Evolutionary conservation across 2,329 filamentous ascomycete species (phyloP), one percentile per base, ranked within the genome.

Genomic region (Knoxdaviesia proteae): DNA sequence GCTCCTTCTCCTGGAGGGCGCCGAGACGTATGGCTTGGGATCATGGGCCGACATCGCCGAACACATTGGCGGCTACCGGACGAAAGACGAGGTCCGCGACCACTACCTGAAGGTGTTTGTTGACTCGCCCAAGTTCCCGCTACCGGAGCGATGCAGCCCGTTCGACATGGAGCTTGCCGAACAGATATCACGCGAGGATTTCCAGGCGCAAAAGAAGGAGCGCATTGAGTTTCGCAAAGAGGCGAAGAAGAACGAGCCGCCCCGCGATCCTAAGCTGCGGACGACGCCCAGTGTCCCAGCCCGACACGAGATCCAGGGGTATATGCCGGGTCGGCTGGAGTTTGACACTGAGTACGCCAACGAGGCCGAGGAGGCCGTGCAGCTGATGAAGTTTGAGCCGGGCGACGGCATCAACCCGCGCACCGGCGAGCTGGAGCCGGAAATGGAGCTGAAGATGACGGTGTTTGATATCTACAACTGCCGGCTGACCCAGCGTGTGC

Each of bases 401-500:
- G 90, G 90, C 31, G 88, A 94, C 60, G 90, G 90, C 45, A 68
- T 93, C 50, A 93, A 94, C 53, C 77, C 81, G 1, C 64, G 69
- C 3, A 94, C 86, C 0, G 81, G 83, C 47, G 80, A 92, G 54
- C 67, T 92, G 45, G 90, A 98, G 52, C 86, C 90, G 0, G 90
- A 98, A 58, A 93, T 94, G 70, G 87, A 94, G 49, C 71, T 98
- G 39, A 98, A 98, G 67, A 76, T 96, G 62, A 94, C 86, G 0
- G 86, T 98, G 20, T 94, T 98, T 77, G 86, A 94, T 49, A 93
- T 98, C 41, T 98, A 98, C 66, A 98, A 98, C 55, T 80, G 81
- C 45, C 77, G 87, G 5, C 64, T 98, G 11, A 94, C 87, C 3
- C 81, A 87, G 45, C 77, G 90, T 50, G 88, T 88, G 6, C 88